Evolutionary conservation across 805 yeast genomes (phyloP), one percentile per base, ranked within the genome.

Genomic region (Ogataea nakhonphanomensis): DNA sequence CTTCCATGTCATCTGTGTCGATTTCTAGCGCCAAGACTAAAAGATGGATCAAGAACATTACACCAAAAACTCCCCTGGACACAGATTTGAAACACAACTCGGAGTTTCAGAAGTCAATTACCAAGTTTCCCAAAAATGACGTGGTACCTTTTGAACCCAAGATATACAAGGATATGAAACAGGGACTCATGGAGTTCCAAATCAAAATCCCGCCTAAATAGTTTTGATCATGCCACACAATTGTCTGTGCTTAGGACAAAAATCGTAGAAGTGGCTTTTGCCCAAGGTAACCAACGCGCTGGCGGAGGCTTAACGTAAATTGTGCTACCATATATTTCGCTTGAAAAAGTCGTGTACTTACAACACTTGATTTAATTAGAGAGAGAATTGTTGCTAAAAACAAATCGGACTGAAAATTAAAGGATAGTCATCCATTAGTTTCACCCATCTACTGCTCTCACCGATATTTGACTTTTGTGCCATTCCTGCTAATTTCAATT

Each of bases 131-230:
- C 1, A 61, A 59, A 37, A 51, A 51, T 20, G 53, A 55, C 23
- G 54, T 53, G 2, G 49, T 46, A 20, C 55, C 55, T 1, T 49
- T 45, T 32, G 54, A 45, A 14, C 66, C 67, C 0, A 57, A 51
- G 22, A 53, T 54, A 9, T 58, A 61, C 35, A 47, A 47, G 10
- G 52, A 45, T 31, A 62, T 62, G 43, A 42, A 47, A 14, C 58
- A 62, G 23, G 67, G 67, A 5, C 32, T 62, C 26, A 54, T 55
- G 50, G 64, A 62, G 42, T 62, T 62, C 34, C 65, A 62, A 34
- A 33, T 62, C 7, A 47, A 56, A 15, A 45, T 55, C 4, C 49
- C 57, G 6, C 33, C 15, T 20, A 38, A 38, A 32, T 38, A 30
- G 29, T 28, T n/a, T 10, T 21, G 5, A 14, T 29, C 31, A 13